Evolutionary conservation across 2,329 filamentous ascomycete genomes (phyloP).

Genomic region (Exserohilum rostratum): DNA sequence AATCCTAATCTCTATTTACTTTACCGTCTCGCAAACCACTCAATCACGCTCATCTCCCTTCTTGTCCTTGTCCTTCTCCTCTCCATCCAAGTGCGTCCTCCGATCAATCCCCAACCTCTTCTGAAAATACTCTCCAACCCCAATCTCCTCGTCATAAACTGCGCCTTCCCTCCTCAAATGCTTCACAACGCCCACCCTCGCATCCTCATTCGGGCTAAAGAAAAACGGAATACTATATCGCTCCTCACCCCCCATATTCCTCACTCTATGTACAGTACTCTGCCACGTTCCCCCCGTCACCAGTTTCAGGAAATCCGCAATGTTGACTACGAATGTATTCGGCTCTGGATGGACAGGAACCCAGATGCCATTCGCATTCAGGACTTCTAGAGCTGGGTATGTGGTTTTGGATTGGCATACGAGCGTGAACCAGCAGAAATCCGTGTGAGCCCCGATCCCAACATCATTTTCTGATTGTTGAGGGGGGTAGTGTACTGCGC

Average conservation of each 20-base stretch:
- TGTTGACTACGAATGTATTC: slow-evolving; percentile 50
- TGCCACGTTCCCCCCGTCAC: slow-evolving; percentile 51
- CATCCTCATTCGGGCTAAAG: slow-evolving; percentile 46
- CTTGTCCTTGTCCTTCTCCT: slow-evolving; percentile 1
- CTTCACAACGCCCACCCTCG: slow-evolving; percentile 38
- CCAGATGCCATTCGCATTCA: slow-evolving; percentile 52
- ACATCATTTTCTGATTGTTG: slow-evolving; percentile 39
- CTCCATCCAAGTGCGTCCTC: slow-evolving; percentile 36
- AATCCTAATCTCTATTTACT: no score
- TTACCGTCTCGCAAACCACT: neutral
- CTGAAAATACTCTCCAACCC: slow-evolving; percentile 43
- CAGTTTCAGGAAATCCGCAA: slow-evolving; percentile 50
- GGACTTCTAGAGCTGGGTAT: slow-evolving; percentile 47
- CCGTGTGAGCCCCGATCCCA: slow-evolving; percentile 52
- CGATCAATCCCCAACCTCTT: slow-evolving; percentile 40
- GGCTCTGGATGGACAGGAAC: slow-evolving; percentile 46
- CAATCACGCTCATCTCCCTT: neutral
- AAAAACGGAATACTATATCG: slow-evolving; percentile 53
- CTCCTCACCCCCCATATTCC: slow-evolving; percentile 48
- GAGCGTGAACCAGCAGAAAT: slow-evolving; percentile 53
- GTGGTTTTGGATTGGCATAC: slow-evolving; percentile 40
- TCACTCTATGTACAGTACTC: slow-evolving; percentile 50
- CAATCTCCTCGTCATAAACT: slow-evolving; percentile 39
- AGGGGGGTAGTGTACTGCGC: slow-evolving; percentile 51
- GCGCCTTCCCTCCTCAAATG: slow-evolving; percentile 33